Evolutionary conservation across 1,284 basidiomycete species (phyloP).

Genomic region (Austroboletus olivaceoglutinosus): DNA sequence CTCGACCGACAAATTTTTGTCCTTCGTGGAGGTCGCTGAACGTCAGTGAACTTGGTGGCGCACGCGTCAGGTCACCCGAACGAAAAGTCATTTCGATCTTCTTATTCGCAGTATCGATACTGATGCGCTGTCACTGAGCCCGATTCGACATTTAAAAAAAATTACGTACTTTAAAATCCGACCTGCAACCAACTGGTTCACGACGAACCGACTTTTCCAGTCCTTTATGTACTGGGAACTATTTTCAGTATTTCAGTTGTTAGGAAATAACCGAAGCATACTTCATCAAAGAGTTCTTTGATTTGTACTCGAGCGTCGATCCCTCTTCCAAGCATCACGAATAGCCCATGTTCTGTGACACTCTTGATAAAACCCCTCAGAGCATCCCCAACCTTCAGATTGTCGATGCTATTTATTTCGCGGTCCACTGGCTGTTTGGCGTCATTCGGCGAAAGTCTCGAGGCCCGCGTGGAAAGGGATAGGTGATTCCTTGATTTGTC

Average conservation of each 20-base stretch:
- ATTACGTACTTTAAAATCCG: conserved; percentile 68
- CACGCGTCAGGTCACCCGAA: conserved; percentile 51
- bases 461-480: conserved; percentile 76
- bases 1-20: conserved; percentile 71
- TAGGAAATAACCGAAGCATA: conserved; percentile 30
- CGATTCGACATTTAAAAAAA: conserved; percentile 2
- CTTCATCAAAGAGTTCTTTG: conserved; percentile 88
- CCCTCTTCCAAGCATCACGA: conserved; percentile 80
- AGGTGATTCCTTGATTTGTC: conserved; percentile 63
- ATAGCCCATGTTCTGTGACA: conserved; percentile 85
- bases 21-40: conserved; percentile 67
- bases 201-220: conserved; percentile 83
- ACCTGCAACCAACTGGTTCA: conserved; percentile 85
- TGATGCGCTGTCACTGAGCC: conserved; percentile 33
- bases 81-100: conserved; percentile 89
- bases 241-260: conserved; percentile 8
- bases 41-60: conserved; percentile 41
- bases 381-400: conserved; percentile 71
- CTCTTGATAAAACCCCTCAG: conserved; percentile 90
- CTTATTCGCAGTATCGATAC: conserved; percentile 65
- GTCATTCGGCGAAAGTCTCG: conserved; percentile 57
- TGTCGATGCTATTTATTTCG: conserved; percentile 62
- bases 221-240: conserved; percentile 82
- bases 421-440: conserved; percentile 59
- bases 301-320: conserved; percentile 93